These are phyloP conservation scores for Verticillium albo-atrum DNA, from an alignment of 2,329 filamentous ascomycete genomes.

Conservation along the genomic window DNA sequence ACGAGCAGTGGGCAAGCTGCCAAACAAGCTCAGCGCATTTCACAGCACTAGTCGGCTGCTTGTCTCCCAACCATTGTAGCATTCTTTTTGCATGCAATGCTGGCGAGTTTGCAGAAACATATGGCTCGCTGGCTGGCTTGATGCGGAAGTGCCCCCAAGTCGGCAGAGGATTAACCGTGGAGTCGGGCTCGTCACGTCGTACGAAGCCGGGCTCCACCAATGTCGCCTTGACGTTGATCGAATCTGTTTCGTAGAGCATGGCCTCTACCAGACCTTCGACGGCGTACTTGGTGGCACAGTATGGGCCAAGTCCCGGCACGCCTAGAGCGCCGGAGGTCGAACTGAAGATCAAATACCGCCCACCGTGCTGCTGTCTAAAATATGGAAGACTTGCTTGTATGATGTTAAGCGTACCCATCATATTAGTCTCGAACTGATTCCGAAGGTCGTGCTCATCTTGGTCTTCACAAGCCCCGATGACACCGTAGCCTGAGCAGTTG, in stretches of 20 bases:
- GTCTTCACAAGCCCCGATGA: conserved; percentile 93
- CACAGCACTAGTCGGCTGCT: conserved; percentile 87
- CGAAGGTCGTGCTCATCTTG: conserved; percentile 93
- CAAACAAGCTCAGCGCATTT: conserved; percentile 92
- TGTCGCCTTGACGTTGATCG: conserved; percentile 89
- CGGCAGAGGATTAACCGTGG: conserved; percentile 54
- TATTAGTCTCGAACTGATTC: conserved; percentile 97
- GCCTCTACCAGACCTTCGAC: conserved; percentile 94
- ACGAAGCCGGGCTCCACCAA: conserved; percentile 89
- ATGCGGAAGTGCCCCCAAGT: conserved; percentile 91
- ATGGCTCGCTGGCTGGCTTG: conserved; percentile 78
- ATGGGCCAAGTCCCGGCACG: conserved; percentile 86
- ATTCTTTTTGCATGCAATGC: conserved; percentile 86
- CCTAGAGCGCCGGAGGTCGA: conserved; percentile 89
- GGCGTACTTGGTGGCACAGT: conserved; percentile 96
- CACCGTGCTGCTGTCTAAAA: conserved; percentile 70
- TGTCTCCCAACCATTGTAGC: conserved; percentile 89
- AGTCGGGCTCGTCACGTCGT: conserved; percentile 73
- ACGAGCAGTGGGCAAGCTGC: conserved; percentile 93
- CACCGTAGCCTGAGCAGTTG: conserved; percentile 92
- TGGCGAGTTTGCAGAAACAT: conserved; percentile 71
- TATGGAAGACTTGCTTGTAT: conserved; percentile 84
- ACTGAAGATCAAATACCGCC: conserved; percentile 91
- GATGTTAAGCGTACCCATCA: conserved; percentile 92
- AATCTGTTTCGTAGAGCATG: conserved; percentile 92